Conservation (phyloP, 1,284 basidiomycete genomes). For the Ustilago sp. region DNA sequence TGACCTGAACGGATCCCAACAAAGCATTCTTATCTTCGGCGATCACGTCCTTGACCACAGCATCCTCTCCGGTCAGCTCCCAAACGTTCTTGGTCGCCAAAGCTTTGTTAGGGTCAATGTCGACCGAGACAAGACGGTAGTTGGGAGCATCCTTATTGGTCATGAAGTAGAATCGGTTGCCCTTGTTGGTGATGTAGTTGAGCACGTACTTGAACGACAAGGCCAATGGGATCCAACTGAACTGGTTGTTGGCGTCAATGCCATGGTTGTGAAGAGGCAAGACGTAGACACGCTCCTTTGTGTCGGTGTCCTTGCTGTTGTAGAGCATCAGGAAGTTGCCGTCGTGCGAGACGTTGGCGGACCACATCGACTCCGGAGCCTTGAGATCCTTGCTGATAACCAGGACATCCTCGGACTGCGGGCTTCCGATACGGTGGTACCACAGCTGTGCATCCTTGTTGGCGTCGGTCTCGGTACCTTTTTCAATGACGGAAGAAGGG, state of each 20-base stretch:
- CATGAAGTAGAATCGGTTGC: conserved; percentile 63
- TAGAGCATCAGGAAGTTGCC: conserved; percentile 60
- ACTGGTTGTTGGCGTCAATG: conserved; percentile 9
- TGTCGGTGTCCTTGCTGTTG: conserved; percentile 65
- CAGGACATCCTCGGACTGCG: conserved; percentile 61
- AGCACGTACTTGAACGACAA: conserved; percentile 61
- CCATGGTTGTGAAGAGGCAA: conserved; percentile 52
- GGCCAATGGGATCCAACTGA: conserved; percentile 64
- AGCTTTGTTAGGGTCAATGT: conserved; percentile 46
- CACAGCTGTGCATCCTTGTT: conserved; percentile 65
- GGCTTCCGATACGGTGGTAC: conserved; percentile 65
- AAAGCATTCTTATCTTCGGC: conserved; percentile 78
- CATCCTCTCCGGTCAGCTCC: conserved; percentile 52
- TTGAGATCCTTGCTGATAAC: conserved; percentile 61
- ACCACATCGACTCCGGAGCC: conserved; percentile 61
- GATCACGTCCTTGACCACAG: conserved; percentile 75
- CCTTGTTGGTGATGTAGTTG: conserved; percentile 62
- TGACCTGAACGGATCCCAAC: conserved; percentile 74
- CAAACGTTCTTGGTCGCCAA: conserved; percentile 51
- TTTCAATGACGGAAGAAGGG: conserved; percentile 59
- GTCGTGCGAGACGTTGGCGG: conserved; percentile 60
- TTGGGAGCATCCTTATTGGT: conserved; percentile 67
- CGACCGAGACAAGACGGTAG: conserved; percentile 60
- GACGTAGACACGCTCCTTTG: conserved; percentile 58
- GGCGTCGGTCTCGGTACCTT: conserved; percentile 66